These are phyloP conservation scores for Striga asiatica DNA, from an alignment of 257 asterid species.

Conservation along the genomic window DNA sequence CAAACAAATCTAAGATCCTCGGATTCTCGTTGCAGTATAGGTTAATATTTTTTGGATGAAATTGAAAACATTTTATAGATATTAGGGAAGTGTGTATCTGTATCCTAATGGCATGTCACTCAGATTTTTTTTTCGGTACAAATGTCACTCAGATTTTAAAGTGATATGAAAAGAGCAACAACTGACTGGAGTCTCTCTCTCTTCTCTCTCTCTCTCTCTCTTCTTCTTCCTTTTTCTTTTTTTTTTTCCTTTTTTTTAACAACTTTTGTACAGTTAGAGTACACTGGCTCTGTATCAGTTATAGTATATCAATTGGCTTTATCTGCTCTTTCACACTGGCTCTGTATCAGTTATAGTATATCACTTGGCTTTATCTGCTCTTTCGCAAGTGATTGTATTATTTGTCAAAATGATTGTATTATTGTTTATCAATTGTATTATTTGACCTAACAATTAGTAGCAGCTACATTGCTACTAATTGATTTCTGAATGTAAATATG, in stretches of 20 bases:
- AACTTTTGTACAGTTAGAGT: slow-evolving; percentile 49
- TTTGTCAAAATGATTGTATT: slow-evolving; percentile 6
- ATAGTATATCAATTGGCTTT: too few relatives aligned
- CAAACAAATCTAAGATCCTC: slow-evolving; percentile 61
- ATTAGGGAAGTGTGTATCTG: slow-evolving; percentile 31
- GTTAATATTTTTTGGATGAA: slow-evolving; percentile 26
- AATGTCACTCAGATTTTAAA: too few relatives aligned
- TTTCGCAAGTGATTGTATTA: slow-evolving; percentile 16
- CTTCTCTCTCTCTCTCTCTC: too few relatives aligned
- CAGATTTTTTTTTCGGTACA: too few relatives aligned
- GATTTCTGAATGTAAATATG: neutral
- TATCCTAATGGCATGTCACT: slow-evolving; percentile 24
- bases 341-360: too few relatives aligned
- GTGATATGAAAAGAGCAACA: slow-evolving; percentile 10
- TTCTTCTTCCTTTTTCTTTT: too few relatives aligned
- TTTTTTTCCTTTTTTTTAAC: too few relatives aligned
- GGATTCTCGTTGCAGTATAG: slow-evolving; percentile 82
- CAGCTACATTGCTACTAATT: neutral
- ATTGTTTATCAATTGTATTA: neutral
- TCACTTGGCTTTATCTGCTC: slow-evolving; percentile 7
- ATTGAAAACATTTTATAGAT: slow-evolving; percentile 4
- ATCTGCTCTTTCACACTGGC: too few relatives aligned
- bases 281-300: slow-evolving; percentile 33
- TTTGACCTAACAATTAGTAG: neutral
- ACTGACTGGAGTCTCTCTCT: slow-evolving; percentile 45